A percentile compares a stretch with the other conserved stretches of the same genome.
These are phyloP conservation scores for Ogataea dorogensis DNA, from an alignment of 805 yeast genomes.

Conservation along the genomic window DNA sequence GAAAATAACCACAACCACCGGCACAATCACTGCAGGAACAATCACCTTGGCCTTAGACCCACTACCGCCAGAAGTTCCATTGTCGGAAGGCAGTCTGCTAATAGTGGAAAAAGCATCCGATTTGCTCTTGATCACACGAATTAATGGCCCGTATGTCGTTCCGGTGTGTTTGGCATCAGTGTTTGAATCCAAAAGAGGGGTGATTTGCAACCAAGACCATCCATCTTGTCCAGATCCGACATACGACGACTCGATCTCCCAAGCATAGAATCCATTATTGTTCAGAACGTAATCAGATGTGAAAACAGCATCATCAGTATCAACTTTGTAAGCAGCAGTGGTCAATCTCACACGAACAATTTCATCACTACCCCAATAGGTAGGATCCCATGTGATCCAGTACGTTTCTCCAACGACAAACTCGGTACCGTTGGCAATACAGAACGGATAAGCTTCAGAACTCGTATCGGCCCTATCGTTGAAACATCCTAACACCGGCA, in stretches of 20 bases:
- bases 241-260: slow-evolving; percentile 33
- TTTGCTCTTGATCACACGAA: slow-evolving; percentile 35
- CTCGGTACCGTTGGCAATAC: slow-evolving; percentile 43
- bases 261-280: slow-evolving; percentile 40
- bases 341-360: slow-evolving; percentile 36
- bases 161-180: slow-evolving; percentile 39
- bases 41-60: slow-evolving; percentile 31
- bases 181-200: slow-evolving; percentile 37
- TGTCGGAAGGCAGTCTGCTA: slow-evolving; percentile 41
- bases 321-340: slow-evolving; percentile 35
- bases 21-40: slow-evolving; percentile 45
- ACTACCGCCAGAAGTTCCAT: slow-evolving; percentile 22
- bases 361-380: slow-evolving; percentile 39
- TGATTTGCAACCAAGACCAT: slow-evolving; percentile 38
- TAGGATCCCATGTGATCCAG: slow-evolving; percentile 42
- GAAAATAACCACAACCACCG: slow-evolving; percentile 36
- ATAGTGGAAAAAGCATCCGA: slow-evolving; percentile 34
- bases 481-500: slow-evolving; percentile 45
- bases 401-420: slow-evolving; percentile 46
- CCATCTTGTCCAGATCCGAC: slow-evolving; percentile 29
- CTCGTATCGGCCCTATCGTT: slow-evolving; percentile 33
- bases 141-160: slow-evolving; percentile 39
- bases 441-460: slow-evolving; percentile 36
- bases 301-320: slow-evolving; percentile 33
- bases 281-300: slow-evolving; percentile 36